Base-by-base conservation (phyloP, 1,284 basidiomycete genomes). In the Thecaphora thlaspeos region DNA sequence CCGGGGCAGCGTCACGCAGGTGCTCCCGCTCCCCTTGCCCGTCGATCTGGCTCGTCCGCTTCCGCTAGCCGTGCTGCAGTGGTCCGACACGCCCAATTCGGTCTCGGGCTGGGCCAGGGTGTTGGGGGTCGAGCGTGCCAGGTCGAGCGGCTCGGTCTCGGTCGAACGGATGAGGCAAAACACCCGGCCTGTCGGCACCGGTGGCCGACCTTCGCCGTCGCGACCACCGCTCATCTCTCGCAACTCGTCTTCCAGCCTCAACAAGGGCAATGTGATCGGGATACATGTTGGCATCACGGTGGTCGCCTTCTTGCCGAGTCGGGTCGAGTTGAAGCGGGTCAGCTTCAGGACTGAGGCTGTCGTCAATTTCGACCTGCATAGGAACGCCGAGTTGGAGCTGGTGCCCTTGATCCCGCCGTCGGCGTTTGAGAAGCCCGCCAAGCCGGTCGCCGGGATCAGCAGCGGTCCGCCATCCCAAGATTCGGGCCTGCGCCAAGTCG, bases 91-190 rank as follows among this genome's bases (percentile, higher is more conserved):
- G 14, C 64, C 64, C 18, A 63, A 60, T n/a, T 52, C 64, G 2
- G 64, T 68, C 15, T 60, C 61, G 5, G 64, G 64, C 19, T 63
- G 61, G 60, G 56, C 61, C 3, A 41, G 64, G 17, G 57, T 68
- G 42, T 42, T 68, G 2, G 64, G 64, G 21, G 48, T 68, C 32
- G 64, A 68, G 38, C 52, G 64, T 2, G 56, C 54, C 12, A 44
- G 30, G 24, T 55, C 52, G 21, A 48, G 17, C 2, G 61, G 55
- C 8, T 32, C 43, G 12, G 54, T 47, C 2, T 28, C 60, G 14
- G 12, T 55, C 34, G 46, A 43, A 22, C 54, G 51, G 18, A 24
- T 53, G n/a, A 41, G 45, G 36, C 47, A 50, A 10, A 15, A 14
- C 15, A 4, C 32, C 4, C 9, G 32, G 11, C 4, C 32, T 17